Evolutionary conservation across 345 rosid genomes (phyloP).

Genomic region (rapeseed (Brassica napus)): DNA sequence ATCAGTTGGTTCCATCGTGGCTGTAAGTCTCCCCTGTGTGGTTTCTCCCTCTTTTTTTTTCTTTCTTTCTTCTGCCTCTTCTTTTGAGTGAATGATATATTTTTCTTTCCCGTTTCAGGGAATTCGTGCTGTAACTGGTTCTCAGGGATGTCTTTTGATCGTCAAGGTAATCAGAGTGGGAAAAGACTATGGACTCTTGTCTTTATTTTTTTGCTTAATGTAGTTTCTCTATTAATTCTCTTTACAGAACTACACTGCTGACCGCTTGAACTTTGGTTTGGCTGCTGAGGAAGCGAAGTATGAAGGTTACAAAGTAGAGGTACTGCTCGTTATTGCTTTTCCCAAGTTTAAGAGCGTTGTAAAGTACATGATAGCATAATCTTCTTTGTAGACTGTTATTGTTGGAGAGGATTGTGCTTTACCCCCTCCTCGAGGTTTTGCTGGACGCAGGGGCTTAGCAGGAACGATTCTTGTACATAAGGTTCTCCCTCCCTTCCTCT

Average conservation of each 20-base stretch:
- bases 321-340: slow-evolving; percentile 29
- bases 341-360: background rate
- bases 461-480: slow-evolving; percentile 91
- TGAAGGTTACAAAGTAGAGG: slow-evolving; percentile 96
- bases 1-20: slow-evolving; percentile 86
- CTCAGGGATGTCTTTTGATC: slow-evolving; percentile 89
- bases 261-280: slow-evolving; percentile 94
- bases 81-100: slow-evolving; percentile 1
- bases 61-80: background rate
- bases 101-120: slow-evolving; percentile 55
- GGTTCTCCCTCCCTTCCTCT: slow-evolving; percentile 48
- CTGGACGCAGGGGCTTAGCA: slow-evolving; percentile 94
- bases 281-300: slow-evolving; percentile 99
- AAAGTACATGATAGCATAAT: slow-evolving; percentile 1
- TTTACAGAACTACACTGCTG: slow-evolving; percentile 92
- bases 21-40: slow-evolving; percentile 53
- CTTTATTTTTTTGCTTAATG: slow-evolving; percentile 14
- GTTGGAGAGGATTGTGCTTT: slow-evolving; percentile 98
- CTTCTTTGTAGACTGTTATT: slow-evolving; percentile 66
- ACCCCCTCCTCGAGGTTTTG: slow-evolving; percentile 88
- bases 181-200: slow-evolving; percentile 1
- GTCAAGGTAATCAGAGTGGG: slow-evolving; percentile 62
- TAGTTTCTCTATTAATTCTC: slow-evolving; percentile 30
- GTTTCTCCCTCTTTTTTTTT: no score
- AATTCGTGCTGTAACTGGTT: slow-evolving; percentile 96